These are phyloP conservation scores for Dendrobium nobile DNA, from an alignment of 106 monocot species.

Conservation along the genomic window DNA sequence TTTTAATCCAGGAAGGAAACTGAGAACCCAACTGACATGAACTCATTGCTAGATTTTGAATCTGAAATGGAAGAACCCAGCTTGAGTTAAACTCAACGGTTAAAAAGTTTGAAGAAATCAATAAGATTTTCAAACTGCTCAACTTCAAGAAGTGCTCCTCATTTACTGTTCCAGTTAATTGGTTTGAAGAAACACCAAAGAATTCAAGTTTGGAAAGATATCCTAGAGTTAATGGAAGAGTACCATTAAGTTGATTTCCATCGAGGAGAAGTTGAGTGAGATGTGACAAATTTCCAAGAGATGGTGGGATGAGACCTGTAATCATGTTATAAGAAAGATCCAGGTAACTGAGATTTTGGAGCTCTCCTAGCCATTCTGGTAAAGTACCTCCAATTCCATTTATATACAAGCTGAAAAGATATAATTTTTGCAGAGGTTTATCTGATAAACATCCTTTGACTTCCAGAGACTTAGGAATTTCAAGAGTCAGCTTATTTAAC, in stretches of 20 bases:
- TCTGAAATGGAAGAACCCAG: slow-evolving; percentile 31
- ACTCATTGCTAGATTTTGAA: not conserved
- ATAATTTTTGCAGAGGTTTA: not conserved
- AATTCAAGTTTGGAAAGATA: slow-evolving; percentile 6
- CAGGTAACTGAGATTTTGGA: not conserved
- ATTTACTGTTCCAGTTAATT: slow-evolving; percentile 9
- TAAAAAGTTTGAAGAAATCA: slow-evolving; percentile 6
- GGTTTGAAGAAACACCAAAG: slow-evolving; percentile 2
- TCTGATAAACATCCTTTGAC: not conserved
- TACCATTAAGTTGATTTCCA: slow-evolving; percentile 10
- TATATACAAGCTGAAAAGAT: not conserved
- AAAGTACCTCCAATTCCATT: not conserved
- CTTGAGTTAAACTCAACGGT: not conserved
- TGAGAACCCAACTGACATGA: not conserved
- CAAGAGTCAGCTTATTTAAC: not conserved
- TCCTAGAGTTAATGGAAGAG: slow-evolving; percentile 13
- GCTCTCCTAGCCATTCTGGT: slow-evolving; percentile 1
- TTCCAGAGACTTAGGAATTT: not conserved
- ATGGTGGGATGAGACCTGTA: slow-evolving; percentile 13
- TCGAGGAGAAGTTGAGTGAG: slow-evolving; percentile 7
- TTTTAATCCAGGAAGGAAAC: slow-evolving; percentile 1
- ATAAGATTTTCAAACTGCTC: not conserved
- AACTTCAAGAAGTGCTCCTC: slow-evolving; percentile 15
- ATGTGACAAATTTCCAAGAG: slow-evolving; percentile 8
- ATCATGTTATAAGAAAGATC: slow-evolving; percentile 4